Conservation (phyloP, 192 early-diverging fungal genomes). For the Umbelopsis isabellina region DNA sequence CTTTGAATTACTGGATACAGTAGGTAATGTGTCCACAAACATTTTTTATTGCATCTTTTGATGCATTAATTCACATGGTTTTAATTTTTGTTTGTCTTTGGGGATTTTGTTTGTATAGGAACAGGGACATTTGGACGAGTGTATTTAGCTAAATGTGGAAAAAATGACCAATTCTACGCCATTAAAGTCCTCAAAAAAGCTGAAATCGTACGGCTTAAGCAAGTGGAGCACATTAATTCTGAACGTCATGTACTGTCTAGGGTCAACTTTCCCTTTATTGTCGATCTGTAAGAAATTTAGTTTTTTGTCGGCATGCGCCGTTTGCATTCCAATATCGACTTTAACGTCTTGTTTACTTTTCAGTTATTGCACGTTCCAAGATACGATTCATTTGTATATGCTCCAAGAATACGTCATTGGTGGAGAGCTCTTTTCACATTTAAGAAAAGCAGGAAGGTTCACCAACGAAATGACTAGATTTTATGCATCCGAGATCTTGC, state of each 20-base stretch:
- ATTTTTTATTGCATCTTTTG: neutral
- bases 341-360: neutral
- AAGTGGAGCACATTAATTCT: conserved; percentile 96
- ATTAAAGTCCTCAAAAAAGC: conserved; percentile 95
- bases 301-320: neutral
- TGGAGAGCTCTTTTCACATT: conserved; percentile 85
- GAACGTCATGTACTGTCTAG: conserved; percentile 87
- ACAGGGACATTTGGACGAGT: conserved; percentile 97
- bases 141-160: conserved; percentile 79
- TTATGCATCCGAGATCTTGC: conserved; percentile 85
- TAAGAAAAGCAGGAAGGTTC: conserved; percentile 78
- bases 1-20: conserved; percentile 13
- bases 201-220: conserved; percentile 89
- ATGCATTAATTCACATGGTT: conserved; percentile 13
- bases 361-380: conserved; percentile 75
- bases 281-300: conserved; percentile 69
- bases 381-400: conserved; percentile 80
- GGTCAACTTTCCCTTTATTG: conserved; percentile 86
- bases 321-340: neutral
- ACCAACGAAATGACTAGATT: conserved; percentile 83
- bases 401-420: conserved; percentile 85
- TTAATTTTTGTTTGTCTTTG: neutral
- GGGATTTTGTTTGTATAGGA: conserved; percentile 52
- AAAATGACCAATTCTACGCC: conserved; percentile 82
- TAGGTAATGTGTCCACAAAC: neutral